Evolutionary conservation across 305 asterid genomes (phyloP).

Genomic region (Fraxinus sp.): DNA sequence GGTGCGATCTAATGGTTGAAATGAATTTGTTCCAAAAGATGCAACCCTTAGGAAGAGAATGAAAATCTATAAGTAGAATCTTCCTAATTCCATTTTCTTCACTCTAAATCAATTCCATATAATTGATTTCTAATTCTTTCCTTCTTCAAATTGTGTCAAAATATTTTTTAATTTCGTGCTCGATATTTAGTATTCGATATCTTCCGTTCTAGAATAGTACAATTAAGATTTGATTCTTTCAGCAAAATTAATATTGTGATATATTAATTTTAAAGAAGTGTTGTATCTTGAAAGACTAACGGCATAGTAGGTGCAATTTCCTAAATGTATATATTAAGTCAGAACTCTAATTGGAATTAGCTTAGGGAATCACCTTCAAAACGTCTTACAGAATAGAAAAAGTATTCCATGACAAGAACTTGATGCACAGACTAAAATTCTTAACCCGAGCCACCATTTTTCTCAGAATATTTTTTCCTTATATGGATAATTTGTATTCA

Average conservation of each 20-base stretch:
- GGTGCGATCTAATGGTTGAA: background rate
- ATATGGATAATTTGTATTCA: background rate
- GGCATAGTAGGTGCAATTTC: background rate
- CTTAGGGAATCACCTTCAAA: background rate
- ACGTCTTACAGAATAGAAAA: background rate
- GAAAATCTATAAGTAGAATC: background rate
- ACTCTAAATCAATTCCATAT: background rate
- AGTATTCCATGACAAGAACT: background rate
- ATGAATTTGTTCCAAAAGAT: background rate
- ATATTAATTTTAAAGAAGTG: background rate
- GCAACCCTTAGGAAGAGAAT: background rate
- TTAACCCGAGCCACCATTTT: background rate
- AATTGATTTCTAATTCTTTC: background rate
- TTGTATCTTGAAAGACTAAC: background rate
- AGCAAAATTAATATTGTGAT: background rate
- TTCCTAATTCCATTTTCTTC: background rate
- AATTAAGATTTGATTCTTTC: background rate
- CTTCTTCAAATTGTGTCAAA: background rate
- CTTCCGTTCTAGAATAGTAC: background rate
- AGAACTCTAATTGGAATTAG: background rate
- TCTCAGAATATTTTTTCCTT: background rate
- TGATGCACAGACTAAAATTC: background rate
- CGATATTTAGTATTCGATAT: too few relatives aligned
- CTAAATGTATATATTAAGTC: background rate
- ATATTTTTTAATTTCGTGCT: background rate